Conservation (phyloP, 2,329 filamentous ascomycete genomes). For the Fusarium sacchari region DNA sequence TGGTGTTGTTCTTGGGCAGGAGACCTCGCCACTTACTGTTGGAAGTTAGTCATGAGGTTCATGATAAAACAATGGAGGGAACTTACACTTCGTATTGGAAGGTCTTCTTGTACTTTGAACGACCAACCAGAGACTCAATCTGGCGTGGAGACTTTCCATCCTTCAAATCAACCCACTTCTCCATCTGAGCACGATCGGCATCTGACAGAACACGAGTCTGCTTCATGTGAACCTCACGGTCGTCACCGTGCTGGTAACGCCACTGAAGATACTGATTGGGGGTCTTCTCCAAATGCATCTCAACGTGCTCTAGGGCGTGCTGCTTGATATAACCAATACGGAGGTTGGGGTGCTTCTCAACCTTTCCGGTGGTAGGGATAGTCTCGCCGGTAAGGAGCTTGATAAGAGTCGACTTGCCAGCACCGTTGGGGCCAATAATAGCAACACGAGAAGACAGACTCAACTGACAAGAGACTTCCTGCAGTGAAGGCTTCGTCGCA, state of each 20-base stretch:
- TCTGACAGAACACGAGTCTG: conserved; percentile 91
- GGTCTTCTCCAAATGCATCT: conserved; percentile 99
- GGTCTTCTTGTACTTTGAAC: conserved; percentile 98
- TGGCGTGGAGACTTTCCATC: conserved; percentile 82
- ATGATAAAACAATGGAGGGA: background rate
- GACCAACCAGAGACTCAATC: conserved; percentile 90
- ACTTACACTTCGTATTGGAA: conserved; percentile 96
- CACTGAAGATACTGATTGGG: conserved; percentile 99
- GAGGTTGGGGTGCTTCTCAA: conserved; percentile 98
- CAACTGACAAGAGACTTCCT: conserved; percentile 87
- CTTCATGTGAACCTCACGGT: conserved; percentile 97
- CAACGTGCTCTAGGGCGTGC: conserved; percentile 97
- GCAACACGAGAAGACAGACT: conserved; percentile 91
- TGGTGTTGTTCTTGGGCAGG: conserved; percentile 91
- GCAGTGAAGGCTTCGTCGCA: conserved; percentile 84
- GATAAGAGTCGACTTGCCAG: conserved; percentile 97
- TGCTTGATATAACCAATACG: conserved; percentile 99
- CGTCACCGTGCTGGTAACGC: conserved; percentile 97
- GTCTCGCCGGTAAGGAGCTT: conserved; percentile 95
- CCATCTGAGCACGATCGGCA: conserved; percentile 89
- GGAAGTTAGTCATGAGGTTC: conserved; percentile 41
- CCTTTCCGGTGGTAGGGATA: conserved; percentile 83
- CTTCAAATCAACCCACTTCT: conserved; percentile 84
- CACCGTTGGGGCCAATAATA: conserved; percentile 97
- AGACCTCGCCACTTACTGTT: conserved; percentile 86